phyloP scores from a whole-genome alignment of 805 yeast genomes.

The Metschnikowia amazonensis region DNA sequence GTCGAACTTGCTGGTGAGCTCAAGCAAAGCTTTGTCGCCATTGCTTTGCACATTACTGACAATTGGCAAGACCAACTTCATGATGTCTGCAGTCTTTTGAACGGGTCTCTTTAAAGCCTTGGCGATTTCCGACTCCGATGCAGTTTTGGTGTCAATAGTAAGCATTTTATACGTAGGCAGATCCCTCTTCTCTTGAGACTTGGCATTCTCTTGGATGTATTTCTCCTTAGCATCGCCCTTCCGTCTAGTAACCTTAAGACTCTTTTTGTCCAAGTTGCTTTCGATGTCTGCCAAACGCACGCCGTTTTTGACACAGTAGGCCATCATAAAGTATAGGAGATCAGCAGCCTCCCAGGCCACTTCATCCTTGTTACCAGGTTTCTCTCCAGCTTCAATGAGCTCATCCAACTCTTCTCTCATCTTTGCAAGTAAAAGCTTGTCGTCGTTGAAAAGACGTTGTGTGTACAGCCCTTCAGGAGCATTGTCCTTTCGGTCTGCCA shows the following conservation, averaged over 20 bases:
- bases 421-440: slow-evolving; percentile 72
- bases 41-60: slow-evolving; percentile 67
- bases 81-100: slow-evolving; percentile 87
- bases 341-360: slow-evolving; percentile 98
- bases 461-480: slow-evolving; percentile 97
- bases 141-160: slow-evolving; percentile 37
- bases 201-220: slow-evolving; percentile 33
- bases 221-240: slow-evolving; percentile 93
- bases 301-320: slow-evolving; percentile 61
- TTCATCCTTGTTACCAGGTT: slow-evolving; percentile 37
- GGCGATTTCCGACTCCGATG: slow-evolving; percentile 43
- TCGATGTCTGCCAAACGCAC: slow-evolving; percentile 81
- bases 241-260: slow-evolving; percentile 84
- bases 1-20: slow-evolving; percentile 87
- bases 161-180: slow-evolving; percentile 44
- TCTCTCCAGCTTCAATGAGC: slow-evolving; percentile 72
- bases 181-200: slow-evolving; percentile 10
- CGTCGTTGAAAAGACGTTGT: slow-evolving; percentile 78
- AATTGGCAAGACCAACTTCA: slow-evolving; percentile 89
- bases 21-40: slow-evolving; percentile 89
- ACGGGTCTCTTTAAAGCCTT: slow-evolving; percentile 87
- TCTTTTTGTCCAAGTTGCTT: slow-evolving; percentile 75
- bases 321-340: slow-evolving; percentile 55
- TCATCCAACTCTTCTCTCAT: slow-evolving; percentile 96
- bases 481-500: slow-evolving; percentile 53